Conservation (phyloP, 768 basidiomycete species). For the Lactarius hatsudake region DNA sequence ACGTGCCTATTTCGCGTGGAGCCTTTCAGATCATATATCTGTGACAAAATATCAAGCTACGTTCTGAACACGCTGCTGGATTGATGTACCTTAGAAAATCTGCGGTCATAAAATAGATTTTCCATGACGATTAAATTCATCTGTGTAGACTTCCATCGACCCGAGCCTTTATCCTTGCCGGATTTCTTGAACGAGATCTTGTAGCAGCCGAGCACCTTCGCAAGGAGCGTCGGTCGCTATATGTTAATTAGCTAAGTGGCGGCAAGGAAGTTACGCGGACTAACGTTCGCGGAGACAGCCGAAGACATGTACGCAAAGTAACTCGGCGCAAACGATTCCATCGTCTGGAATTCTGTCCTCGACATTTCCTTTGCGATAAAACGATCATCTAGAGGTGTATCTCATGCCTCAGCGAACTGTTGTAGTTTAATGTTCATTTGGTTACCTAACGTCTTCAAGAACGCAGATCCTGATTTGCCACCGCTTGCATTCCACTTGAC, state of each 20-base stretch:
- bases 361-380: slow-evolving; percentile 99
- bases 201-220: slow-evolving; percentile 96
- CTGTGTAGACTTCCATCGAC: slow-evolving; percentile 74
- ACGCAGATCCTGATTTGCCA: slow-evolving; percentile 95
- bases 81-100: slow-evolving; percentile 73
- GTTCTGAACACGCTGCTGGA: not conserved
- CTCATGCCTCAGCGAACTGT: slow-evolving; percentile 1
- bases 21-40: slow-evolving; percentile 98
- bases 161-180: slow-evolving; percentile 60
- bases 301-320: slow-evolving; percentile 99
- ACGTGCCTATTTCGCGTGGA: slow-evolving; percentile 93
- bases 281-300: slow-evolving; percentile 79
- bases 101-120: slow-evolving; percentile 90
- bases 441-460: slow-evolving; percentile 89
- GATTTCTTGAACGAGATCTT: slow-evolving; percentile 88
- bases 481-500: slow-evolving; percentile 95
- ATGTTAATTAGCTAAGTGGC: slow-evolving; percentile 11
- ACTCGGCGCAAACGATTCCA: slow-evolving; percentile 95
- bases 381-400: slow-evolving; percentile 72
- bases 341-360: slow-evolving; percentile 83
- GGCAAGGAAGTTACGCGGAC: slow-evolving; percentile 31
- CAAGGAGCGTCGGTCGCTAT: slow-evolving; percentile 89
- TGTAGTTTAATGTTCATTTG: slow-evolving; percentile 8
- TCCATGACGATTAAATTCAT: slow-evolving; percentile 99
- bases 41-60: slow-evolving; percentile 1